Evolutionary conservation across 768 basidiomycete genomes (phyloP), one percentile per base, ranked within the genome.

Genomic region (Strobilomyces dryophilus): DNA sequence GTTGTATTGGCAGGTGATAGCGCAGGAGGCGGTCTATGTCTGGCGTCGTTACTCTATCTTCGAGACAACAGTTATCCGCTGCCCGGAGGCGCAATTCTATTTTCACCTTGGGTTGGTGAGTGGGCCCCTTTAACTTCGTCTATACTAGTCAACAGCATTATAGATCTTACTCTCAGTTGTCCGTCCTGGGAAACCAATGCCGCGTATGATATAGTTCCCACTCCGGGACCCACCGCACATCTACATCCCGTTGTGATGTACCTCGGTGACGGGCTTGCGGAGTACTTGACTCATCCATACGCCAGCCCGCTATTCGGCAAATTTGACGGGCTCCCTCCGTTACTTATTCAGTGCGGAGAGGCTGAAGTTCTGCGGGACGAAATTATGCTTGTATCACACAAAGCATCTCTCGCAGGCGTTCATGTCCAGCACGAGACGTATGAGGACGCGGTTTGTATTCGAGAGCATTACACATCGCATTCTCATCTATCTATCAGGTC

Each of bases 141-240:
- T 31, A 45, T 45, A 58, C 58, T 47, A 17, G 49, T 45, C 53
- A 35, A 64, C 47, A 17, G 8, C 40, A 21, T 18, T 34, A 18
- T 58, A 91, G 92, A 95, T 69, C 72, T 99, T 56, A 98, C 97
- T 0, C 91, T 97, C 84, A 95, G 92, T 59, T 98, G 94, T 67
- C 91, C 94, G 51, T 95, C 93, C n/a, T 98, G 95, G 92, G 92
- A 95, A 29, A 89, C 88, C 51, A 98, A 98, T 68, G 84, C 87
- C 26, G 72, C 78, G n/a, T 94, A 77, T 67, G 92, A 94, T 67
- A 84, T 95, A 42, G 82, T 94, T 1, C 86, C 89, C 3, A 76
- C 77, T 45, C 90, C 90, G 5, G 72, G 77, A 18, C 73, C 75
- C 1, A 85, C 85, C 53, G 90, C 92, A 63, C 93, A 95, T 67